Percentiles rank a stretch among this genome's conserved stretches.
phyloP scores from a whole-genome alignment of 2,329 filamentous ascomycete species.

The Drechslerella coelobrocha region DNA sequence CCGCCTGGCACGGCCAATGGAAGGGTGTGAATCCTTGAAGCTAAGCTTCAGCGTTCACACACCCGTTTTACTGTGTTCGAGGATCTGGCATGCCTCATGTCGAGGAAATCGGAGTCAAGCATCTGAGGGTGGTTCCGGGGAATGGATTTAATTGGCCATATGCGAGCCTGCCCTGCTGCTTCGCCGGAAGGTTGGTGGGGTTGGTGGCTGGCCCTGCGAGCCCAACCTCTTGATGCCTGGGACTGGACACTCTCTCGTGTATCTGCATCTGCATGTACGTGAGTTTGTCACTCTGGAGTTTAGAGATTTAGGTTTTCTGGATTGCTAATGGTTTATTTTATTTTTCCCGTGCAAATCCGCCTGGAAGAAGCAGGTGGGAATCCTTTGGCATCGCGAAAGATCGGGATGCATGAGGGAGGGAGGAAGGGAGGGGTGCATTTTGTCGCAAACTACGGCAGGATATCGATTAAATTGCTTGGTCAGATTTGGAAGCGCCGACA shows the following conservation, averaged over 20 bases:
- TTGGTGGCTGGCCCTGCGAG: neutral
- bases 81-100: too few relatives aligned
- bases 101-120: too few relatives aligned
- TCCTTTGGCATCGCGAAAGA: slow-evolving; percentile 5
- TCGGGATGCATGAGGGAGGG: slow-evolving; percentile 9
- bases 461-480: slow-evolving; percentile 17
- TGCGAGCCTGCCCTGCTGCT: too few relatives aligned
- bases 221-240: too few relatives aligned
- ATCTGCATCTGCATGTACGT: neutral
- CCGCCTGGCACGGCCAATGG: slow-evolving; percentile 20
- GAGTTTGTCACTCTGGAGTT: too few relatives aligned
- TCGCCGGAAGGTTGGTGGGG: too few relatives aligned
- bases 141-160: too few relatives aligned
- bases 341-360: too few relatives aligned
- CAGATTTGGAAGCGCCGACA: slow-evolving; percentile 46
- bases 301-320: neutral
- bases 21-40: slow-evolving; percentile 7
- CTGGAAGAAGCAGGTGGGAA: slow-evolving; percentile 25
- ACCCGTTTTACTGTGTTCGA: neutral
- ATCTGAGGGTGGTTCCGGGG: too few relatives aligned
- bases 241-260: neutral
- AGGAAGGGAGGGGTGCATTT: neutral
- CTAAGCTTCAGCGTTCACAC: slow-evolving; percentile 12
- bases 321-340: too few relatives aligned
- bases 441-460: neutral